Base-by-base conservation (phyloP, 1,139 yeast genomes). In the Zygosaccharomyces pseudobailii region DNA sequence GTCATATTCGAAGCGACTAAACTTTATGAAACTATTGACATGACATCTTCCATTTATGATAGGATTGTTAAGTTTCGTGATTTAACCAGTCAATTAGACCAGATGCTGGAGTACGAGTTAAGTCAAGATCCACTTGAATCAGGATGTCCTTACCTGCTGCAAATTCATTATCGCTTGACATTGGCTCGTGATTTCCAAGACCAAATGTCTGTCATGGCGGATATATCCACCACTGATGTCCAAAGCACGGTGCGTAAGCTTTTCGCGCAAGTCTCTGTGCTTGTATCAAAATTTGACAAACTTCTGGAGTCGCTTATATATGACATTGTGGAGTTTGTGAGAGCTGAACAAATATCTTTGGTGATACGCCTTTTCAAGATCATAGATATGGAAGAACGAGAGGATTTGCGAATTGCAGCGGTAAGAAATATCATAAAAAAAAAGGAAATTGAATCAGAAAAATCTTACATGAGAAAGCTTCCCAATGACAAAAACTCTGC, bases 171-270 rank as follows among this genome's bases (percentile, higher is more conserved):
- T 62, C 72, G 77, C 50, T 71, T 90, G 51, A 83, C 83, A 36
- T 79, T 77, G 59, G 78, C 87, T 10, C 74, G 95, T 43, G 92
- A 89, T 63, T 81, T 90, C 55, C 80, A 76, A 53, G 97, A 92
- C 55, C 87, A 82, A 60, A 75, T 92, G 45, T 71, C 73, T 49
- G 71, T 71, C 41, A 76, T 83, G 57, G 75, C 84, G 3, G 62
- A 64, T 20, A 66, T 67, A 13, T 74, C 87, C 3, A 77, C 85
- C 2, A 84, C 80, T 39, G 96, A 90, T 64, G 79, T 84, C 20
- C 77, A 80, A 56, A 75, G 85, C 34, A 84, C 89, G 19, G 79
- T 88, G 9, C 67, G 69, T 40, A 79, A 79, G 53, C 77, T 89
- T 31, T 77, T 84, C 43, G 66, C 71, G 74, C 54, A 77, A 71